Evolutionary conservation across 768 basidiomycete species (phyloP), one percentile per base, ranked within the genome.

Genomic region (Kwoniella sp.): DNA sequence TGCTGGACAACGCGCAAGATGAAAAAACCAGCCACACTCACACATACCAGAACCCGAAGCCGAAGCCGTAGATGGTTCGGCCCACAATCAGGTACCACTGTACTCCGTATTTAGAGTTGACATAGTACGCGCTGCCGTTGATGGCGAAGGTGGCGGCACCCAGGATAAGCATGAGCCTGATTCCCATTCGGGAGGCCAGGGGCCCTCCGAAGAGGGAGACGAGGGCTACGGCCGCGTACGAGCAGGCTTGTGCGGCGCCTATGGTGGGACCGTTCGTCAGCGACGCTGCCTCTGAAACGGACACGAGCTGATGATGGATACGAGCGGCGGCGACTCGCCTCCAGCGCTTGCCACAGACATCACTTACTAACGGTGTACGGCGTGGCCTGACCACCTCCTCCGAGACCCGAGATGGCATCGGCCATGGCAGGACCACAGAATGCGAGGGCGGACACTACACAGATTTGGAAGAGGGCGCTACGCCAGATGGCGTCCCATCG

Each of bases 341-440:
- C n/a, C n/a, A n/a, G n/a, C n/a, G n/a, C n/a, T n/a, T n/a, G n/a
- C n/a, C n/a, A n/a, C n/a, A n/a, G n/a, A n/a, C n/a, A n/a, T n/a
- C 15, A 54, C 52, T 54, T 22, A 54, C 53, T 51, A 15, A 54
- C 46, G 17, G 52, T 53, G 8, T 50, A 52, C 6, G 52, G 51
- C 2, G 57, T 53, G 6, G 51, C 56, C 39, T 53, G 56, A 26
- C 56, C 62, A 42, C 63, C 63, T 27, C 63, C 63, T 22, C 63
- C 63, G 5, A 65, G 60, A 44, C 39, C 45, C 6, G 33, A 26
- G 31, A 65, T 65, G 8, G 62, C 60, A 46, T 61, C 60, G 9
- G 53, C 29, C 59, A 62, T 59, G 19, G 59, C 56, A 3, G 59
- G 63, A 5, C 54, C 57, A 33, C 38, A 47, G 27, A 55, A 55